These are phyloP conservation scores for Suillus ampliporus DNA, from an alignment of 768 basidiomycete species.

Conservation along the genomic window DNA sequence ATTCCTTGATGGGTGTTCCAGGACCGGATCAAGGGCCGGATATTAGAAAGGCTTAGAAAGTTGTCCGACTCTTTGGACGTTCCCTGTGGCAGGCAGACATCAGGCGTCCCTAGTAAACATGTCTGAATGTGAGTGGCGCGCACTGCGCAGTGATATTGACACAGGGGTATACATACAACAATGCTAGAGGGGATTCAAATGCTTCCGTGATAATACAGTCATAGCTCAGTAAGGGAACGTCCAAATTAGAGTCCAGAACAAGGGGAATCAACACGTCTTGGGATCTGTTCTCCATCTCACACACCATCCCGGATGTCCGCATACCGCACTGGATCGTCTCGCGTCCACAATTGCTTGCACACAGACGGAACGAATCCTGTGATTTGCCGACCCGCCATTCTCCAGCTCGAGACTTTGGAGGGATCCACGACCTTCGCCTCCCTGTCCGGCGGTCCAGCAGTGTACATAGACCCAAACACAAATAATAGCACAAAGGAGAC, in stretches of 20 bases:
- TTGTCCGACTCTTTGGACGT: no score
- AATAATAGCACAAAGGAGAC: slow-evolving; percentile 27
- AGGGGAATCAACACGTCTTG: neutral
- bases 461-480: slow-evolving; percentile 38
- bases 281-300: neutral
- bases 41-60: no score
- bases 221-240: neutral
- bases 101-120: no score
- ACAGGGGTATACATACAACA: neutral
- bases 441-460: slow-evolving; percentile 25
- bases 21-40: no score
- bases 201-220: neutral
- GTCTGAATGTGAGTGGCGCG: neutral
- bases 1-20: no score
- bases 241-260: no score
- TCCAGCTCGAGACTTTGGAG: neutral
- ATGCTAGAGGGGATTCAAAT: neutral
- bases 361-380: slow-evolving; percentile 1
- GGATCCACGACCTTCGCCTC: slow-evolving; percentile 14
- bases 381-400: neutral
- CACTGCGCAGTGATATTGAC: neutral
- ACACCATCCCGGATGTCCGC: neutral
- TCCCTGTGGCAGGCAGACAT: neutral
- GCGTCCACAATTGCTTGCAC: neutral
- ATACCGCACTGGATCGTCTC: neutral